phyloP scores from a whole-genome alignment of 768 basidiomycete genomes.

The Amanita fuliginea region DNA sequence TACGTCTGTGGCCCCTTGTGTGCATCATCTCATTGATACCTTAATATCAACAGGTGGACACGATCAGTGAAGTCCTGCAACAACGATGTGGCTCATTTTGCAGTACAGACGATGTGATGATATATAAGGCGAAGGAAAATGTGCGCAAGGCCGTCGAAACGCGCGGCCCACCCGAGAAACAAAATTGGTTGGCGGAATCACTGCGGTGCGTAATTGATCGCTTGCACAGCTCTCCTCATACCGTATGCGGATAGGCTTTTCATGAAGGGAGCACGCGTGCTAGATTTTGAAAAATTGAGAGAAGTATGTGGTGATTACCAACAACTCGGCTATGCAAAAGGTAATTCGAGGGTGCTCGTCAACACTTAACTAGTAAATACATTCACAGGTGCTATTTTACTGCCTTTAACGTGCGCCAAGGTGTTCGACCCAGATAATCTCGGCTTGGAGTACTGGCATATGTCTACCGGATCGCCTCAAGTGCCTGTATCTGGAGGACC shows the following conservation, averaged over 20 bases:
- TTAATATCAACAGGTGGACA: constrained; percentile 65
- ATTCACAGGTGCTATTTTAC: constrained; percentile 62
- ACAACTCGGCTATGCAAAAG: constrained; percentile 72
- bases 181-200: constrained; percentile 77
- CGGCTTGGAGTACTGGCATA: constrained; percentile 67
- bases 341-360: constrained; percentile 21
- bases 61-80: constrained; percentile 91
- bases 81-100: constrained; percentile 96
- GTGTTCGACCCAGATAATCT: constrained; percentile 66
- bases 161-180: constrained; percentile 58
- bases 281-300: constrained; percentile 74
- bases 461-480: constrained; percentile 26
- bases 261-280: constrained; percentile 74
- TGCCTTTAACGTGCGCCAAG: constrained; percentile 77
- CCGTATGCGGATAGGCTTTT: constrained; percentile 49
- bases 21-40: constrained; percentile 1
- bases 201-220: constrained; percentile 45
- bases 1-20: constrained; percentile 24
- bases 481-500: constrained; percentile 37
- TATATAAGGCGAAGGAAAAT: constrained; percentile 98
- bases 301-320: constrained; percentile 90
- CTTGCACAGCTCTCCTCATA: constrained; percentile 4
- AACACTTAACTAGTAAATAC: background rate
- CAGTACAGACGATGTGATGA: constrained; percentile 94
- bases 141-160: constrained; percentile 84